Conservation (phyloP, 352 stramenopile species). For the Phytopythium oedochilum region DNA sequence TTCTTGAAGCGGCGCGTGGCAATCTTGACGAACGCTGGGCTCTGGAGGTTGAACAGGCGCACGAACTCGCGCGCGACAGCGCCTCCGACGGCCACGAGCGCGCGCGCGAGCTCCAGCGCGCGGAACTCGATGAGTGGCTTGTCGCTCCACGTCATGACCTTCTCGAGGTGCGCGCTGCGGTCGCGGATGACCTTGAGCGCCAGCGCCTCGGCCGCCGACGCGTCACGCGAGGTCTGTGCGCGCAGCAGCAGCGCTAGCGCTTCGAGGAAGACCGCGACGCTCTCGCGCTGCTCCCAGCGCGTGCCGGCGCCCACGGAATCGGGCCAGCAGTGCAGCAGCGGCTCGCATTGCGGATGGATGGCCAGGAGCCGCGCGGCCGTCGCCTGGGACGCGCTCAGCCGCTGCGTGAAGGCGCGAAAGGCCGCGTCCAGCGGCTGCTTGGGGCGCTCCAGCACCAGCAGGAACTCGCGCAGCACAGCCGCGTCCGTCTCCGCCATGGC, state of each 20-base stretch:
- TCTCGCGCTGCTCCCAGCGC: constrained; percentile 66
- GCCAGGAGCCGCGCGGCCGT: constrained; percentile 35
- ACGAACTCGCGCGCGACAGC: constrained; percentile 60
- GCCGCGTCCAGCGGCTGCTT: constrained; percentile 57
- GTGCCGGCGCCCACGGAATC: constrained; percentile 36
- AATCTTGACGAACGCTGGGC: constrained; percentile 54
- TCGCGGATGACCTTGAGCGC: constrained; percentile 65
- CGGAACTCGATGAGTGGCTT: constrained; percentile 76
- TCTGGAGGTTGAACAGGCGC: constrained; percentile 78
- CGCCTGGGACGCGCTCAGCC: constrained; percentile 12
- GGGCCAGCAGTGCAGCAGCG: constrained; percentile 62
- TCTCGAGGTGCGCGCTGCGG: constrained; percentile 59
- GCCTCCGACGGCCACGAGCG: constrained; percentile 35
- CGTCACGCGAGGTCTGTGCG: constrained; percentile 18
- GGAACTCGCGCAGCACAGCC: constrained; percentile 52
- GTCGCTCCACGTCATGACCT: constrained; percentile 80
- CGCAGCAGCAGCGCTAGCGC: constrained; percentile 43
- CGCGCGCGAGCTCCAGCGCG: constrained; percentile 53
- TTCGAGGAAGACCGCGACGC: constrained; percentile 63
- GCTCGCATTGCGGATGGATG: constrained; percentile 48
- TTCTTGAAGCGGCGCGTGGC: constrained; percentile 57
- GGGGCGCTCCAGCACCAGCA: constrained; percentile 53
- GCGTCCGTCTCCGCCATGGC: constrained; percentile 1
- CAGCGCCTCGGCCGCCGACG: constrained; percentile 43
- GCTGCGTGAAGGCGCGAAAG: constrained; percentile 32